These are phyloP conservation scores for Dothidotthia symphoricarpi DNA, from an alignment of 2,329 filamentous ascomycete genomes.

Conservation along the genomic window DNA sequence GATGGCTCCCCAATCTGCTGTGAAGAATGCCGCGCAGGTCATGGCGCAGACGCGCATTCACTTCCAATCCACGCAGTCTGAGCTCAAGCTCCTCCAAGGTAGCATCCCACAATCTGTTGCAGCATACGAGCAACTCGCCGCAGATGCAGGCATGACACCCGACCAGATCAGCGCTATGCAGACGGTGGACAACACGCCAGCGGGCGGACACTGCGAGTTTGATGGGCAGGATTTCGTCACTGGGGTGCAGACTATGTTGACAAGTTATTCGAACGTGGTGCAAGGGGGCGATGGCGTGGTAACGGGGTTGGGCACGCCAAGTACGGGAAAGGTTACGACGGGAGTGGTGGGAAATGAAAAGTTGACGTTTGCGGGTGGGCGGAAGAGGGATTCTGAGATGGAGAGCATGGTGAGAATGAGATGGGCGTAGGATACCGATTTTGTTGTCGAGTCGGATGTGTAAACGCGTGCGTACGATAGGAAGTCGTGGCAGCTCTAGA, in stretches of 20 bases:
- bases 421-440: constrained; percentile 25
- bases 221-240: constrained; percentile 55
- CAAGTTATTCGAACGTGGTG: constrained; percentile 55
- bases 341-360: constrained; percentile 53
- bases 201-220: constrained; percentile 60
- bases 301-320: constrained; percentile 45
- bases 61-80: constrained; percentile 56
- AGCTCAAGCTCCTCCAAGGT: constrained; percentile 51
- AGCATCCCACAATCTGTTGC: constrained; percentile 52
- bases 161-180: constrained; percentile 52
- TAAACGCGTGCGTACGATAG: constrained; percentile 24
- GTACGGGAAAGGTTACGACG: constrained; percentile 48
- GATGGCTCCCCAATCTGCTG: constrained; percentile 54
- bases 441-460: constrained; percentile 23
- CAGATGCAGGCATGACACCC: constrained; percentile 45
- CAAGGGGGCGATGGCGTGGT: constrained; percentile 54
- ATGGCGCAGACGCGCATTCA: constrained; percentile 53
- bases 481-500: constrained; percentile 13
- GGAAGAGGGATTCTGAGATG: constrained; percentile 21
- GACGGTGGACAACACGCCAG: constrained; percentile 58
- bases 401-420: constrained; percentile 30
- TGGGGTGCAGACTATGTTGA: constrained; percentile 58
- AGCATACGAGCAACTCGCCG: constrained; percentile 54
- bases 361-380: constrained; percentile 40
- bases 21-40: constrained; percentile 47